Percentiles rank a stretch among this genome's conserved stretches.
Evolutionary conservation across 2,329 filamentous ascomycete genomes (phyloP).

Genomic region (Monascus ruber): DNA sequence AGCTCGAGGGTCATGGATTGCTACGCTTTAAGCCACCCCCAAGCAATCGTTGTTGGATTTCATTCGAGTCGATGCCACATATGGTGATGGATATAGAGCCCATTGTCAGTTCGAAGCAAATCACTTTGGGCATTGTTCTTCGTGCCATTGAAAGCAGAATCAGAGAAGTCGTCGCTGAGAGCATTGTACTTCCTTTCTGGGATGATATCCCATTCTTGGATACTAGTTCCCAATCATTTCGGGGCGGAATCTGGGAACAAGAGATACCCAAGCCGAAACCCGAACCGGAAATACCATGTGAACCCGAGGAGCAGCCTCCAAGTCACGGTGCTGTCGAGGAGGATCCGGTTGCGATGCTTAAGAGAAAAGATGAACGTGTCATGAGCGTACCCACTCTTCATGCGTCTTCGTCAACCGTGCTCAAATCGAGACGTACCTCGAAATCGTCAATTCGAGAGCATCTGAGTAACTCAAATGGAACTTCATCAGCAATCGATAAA

Average conservation of each 20-base stretch:
- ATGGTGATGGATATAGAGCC: slow-evolving; percentile 92
- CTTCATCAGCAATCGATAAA: slow-evolving; percentile 19
- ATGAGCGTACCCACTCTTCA: slow-evolving; percentile 22
- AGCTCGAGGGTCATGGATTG: slow-evolving; percentile 71
- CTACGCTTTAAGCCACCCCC: slow-evolving; percentile 88
- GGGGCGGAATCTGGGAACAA: slow-evolving; percentile 69
- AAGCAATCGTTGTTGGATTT: slow-evolving; percentile 91
- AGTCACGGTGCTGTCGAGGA: slow-evolving; percentile 8
- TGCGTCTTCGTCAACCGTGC: slow-evolving; percentile 11
- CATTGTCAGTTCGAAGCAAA: slow-evolving; percentile 87
- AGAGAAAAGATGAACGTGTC: slow-evolving; percentile 21
- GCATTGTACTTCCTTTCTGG: slow-evolving; percentile 86
- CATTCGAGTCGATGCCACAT: slow-evolving; percentile 86
- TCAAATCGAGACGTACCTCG: slow-evolving; percentile 18
- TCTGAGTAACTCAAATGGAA: slow-evolving; percentile 9
- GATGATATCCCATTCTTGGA: slow-evolving; percentile 87
- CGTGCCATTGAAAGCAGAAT: slow-evolving; percentile 91
- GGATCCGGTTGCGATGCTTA: slow-evolving; percentile 16
- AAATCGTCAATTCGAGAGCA: slow-evolving; percentile 14
- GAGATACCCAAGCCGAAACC: slow-evolving; percentile 32
- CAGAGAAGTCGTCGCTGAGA: slow-evolving; percentile 86
- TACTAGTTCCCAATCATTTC: slow-evolving; percentile 63
- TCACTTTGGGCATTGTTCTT: slow-evolving; percentile 85
- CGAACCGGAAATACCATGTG: slow-evolving; percentile 26
- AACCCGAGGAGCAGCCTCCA: slow-evolving; percentile 14